Evolutionary conservation across 345 rosid species (phyloP), one percentile per base, ranked within the genome.

Genomic region (Bruguiera parviflora): DNA sequence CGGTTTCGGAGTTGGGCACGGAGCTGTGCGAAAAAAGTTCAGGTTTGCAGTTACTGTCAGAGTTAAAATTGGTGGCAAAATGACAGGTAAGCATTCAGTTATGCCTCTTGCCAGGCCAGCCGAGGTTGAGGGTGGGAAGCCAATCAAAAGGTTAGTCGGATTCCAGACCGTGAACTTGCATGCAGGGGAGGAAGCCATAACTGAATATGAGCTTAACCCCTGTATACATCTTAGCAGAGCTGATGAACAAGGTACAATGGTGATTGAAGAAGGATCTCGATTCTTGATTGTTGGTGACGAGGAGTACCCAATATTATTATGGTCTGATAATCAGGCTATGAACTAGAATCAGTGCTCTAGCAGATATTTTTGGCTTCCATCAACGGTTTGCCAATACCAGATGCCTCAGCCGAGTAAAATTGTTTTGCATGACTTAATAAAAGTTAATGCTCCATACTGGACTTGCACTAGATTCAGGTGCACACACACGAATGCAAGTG

Each of bases 141-240:
- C 88, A 2, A 71, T 77, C 73, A 91, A 86, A 69, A 93, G 89
- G 65, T 73, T 91, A 60, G 79, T 85, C 10, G 96, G 89, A 61
- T 94, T 94, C 66, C 81, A 85, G 78, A 84, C 87, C 43, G 82
- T 91, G 82, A 79, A 78, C 35, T 63, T 89, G n/a, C 79, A 76
- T 47, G 83, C 84, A 1, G 80, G 85, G 35, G 86, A 89, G 76
- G 82, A 39, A 28, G 84, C 81, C 1, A 89, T 88, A 64, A 63
- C 91, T 22, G 81, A 78, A 43, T 89, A 85, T 74, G 82, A 82
- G 75, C 39, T 91, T 60, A 80, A 64, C 47, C 81, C 87, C 8
- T 94, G 96, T 25, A 89, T 86, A 67, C 87, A 87, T 71, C 75
- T 89, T 24, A 81, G 90, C 81, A 84, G 77, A 68, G 90, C 92